A percentile compares a stretch with the other conserved stretches of the same genome.
phyloP scores from a whole-genome alignment of 148 eudicot genomes.

The Talinum fruticosum region DNA sequence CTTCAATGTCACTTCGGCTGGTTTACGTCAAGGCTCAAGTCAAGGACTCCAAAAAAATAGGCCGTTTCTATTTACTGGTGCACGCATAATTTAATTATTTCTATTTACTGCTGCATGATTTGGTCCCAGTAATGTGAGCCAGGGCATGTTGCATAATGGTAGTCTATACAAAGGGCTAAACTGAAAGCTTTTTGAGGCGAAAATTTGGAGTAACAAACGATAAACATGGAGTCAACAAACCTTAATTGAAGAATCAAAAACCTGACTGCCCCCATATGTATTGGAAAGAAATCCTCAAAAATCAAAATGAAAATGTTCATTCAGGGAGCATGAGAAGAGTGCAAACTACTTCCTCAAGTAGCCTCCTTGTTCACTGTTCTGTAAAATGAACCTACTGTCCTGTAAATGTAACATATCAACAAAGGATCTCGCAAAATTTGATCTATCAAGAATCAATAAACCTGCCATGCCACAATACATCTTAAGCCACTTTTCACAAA shows the following conservation, averaged over 20 bases:
- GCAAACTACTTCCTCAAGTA: not conserved
- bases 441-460: slow-evolving; percentile 3
- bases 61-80: too few species aligned
- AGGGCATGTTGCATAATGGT: not conserved
- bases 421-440: slow-evolving; percentile 16
- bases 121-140: not conserved
- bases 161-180: not conserved
- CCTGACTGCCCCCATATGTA: not conserved
- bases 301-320: not conserved
- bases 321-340: not conserved
- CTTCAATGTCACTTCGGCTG: too few species aligned
- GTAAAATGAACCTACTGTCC: slow-evolving; percentile 8
- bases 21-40: too few species aligned
- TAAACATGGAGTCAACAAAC: too few species aligned
- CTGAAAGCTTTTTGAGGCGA: not conserved
- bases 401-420: slow-evolving; percentile 11
- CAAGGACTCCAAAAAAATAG: too few species aligned
- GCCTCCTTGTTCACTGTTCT: not conserved
- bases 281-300: not conserved
- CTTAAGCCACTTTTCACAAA: not conserved
- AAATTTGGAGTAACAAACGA: too few species aligned
- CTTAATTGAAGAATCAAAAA: not conserved
- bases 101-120: too few species aligned
- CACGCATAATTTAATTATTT: too few species aligned
- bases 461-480: not conserved